Evolutionary conservation across 345 rosid genomes (phyloP).

Genomic region (Erysimum cheiranthoides): DNA sequence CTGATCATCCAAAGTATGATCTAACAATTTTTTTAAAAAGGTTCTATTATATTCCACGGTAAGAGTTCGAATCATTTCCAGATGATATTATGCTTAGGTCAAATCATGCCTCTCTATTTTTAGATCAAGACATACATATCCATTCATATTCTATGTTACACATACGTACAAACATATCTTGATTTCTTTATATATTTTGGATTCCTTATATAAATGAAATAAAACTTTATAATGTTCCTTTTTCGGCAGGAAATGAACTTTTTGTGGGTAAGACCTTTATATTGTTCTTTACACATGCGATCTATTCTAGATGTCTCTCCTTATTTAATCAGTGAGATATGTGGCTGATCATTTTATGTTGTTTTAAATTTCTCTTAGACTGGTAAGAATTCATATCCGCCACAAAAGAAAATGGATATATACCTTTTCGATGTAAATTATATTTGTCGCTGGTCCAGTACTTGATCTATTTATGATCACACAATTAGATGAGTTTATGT

Average conservation of each 20-base stretch:
- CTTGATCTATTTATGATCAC: too few relatives aligned
- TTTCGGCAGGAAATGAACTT: conserved; percentile 4
- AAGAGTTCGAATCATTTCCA: conserved; percentile 24
- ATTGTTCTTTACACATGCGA: conserved; percentile 32
- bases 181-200: conserved; percentile 12
- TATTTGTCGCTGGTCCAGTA: too few relatives aligned
- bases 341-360: conserved; percentile 28
- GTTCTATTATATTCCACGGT: conserved; percentile 3
- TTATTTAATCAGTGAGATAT: conserved; percentile 8
- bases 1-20: conserved; percentile 3
- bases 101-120: conserved; percentile 39
- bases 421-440: neutral
- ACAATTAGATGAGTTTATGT: too few relatives aligned
- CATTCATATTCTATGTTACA: conserved; percentile 31
- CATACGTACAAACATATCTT: conserved; percentile 25
- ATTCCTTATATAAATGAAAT: conserved; percentile 4
- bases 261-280: conserved; percentile 3
- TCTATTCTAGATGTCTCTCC: conserved; percentile 26
- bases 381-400: conserved; percentile 30
- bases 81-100: conserved; percentile 33
- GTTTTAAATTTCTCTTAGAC: conserved; percentile 13
- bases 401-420: conserved; percentile 28
- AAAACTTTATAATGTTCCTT: conserved; percentile 21
- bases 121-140: conserved; percentile 19
- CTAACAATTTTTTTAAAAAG: too few relatives aligned